Evolutionary conservation across 176 grass and related monocot species (phyloP), one percentile per base, ranked within the genome.

Genomic region (Neostapfia colusana): DNA sequence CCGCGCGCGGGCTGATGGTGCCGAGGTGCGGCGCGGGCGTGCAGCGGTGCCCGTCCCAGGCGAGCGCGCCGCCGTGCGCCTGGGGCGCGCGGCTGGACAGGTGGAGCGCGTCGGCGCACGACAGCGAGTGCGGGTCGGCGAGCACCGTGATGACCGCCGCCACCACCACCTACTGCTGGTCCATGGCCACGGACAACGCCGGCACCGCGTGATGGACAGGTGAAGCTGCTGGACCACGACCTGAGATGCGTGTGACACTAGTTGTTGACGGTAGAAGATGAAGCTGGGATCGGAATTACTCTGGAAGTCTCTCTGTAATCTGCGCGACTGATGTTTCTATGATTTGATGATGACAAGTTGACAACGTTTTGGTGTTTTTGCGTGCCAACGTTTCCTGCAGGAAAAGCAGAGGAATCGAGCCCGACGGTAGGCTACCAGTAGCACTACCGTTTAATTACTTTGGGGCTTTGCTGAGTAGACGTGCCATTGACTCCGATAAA

Each of bases 41-140:
- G 12, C 82, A 84, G 72, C 56, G 86, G 58, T 88, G 77, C 65
- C 77, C 82, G 57, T 84, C 76, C 46, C 86, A 88, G 86, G 71
- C 76, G 16, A 75, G 81, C 75, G 63, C 81, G 39, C 73, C 58
- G 31, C 37, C 92, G 21, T 87, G 74, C 80, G 88, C 88, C 44
- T 91, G 88, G 91, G 81, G 89, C 43, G 59, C 87, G 23, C 84
- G 88, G 72, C 83, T 92, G 26, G 95, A 90, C 60, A 74, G 73
- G 74, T 97, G 90, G 10, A 85, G 53, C 75, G 56, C 81, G 27
- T 87, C 93, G 0, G 78, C 88, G 24, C 88, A 92, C 49, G 91
- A 97, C 49, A 92, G 91, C 38, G 88, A 93, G 65, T 91, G 91
- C 59, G 91, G 95, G 23, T 93, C 91, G 0, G 93, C 95, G 1